These are phyloP conservation scores for Moesziomyces parantarcticus DNA, from an alignment of 1,284 basidiomycete species.

Conservation along the genomic window DNA sequence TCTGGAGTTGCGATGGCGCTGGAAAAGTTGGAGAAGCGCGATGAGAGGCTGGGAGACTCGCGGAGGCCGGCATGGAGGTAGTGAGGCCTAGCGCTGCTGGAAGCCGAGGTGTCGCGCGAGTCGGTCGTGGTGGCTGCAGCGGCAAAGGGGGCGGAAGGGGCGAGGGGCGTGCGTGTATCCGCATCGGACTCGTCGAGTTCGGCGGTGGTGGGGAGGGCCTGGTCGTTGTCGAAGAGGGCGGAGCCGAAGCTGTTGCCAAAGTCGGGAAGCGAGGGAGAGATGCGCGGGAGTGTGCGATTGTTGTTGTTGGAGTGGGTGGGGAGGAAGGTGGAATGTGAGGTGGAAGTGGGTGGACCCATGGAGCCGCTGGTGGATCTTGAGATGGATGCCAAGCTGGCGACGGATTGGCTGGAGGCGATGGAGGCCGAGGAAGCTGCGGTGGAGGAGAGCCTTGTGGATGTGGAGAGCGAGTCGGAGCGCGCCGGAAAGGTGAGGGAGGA, in stretches of 20 bases:
- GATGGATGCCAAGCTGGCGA: conserved; percentile 23
- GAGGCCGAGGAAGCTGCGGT: conserved; percentile 6
- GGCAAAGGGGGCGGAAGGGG: conserved; percentile 25
- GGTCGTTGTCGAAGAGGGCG: conserved; percentile 29
- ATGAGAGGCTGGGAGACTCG: conserved; percentile 41
- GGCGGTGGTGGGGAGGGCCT: conserved; percentile 22
- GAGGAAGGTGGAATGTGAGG: conserved; percentile 25
- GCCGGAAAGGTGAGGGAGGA: conserved; percentile 40
- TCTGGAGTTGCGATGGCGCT: conserved; percentile 46
- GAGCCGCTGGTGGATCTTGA: conserved; percentile 32
- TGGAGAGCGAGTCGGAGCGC: conserved; percentile 32
- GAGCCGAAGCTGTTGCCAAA: conserved; percentile 41
- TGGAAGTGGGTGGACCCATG: conserved; percentile 39
- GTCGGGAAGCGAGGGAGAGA: conserved; percentile 43
- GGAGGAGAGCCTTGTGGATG: conserved; percentile 18
- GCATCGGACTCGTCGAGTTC: conserved; percentile 28
- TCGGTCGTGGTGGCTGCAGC: conserved; percentile 12
- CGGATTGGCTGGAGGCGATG: conserved; percentile 27
- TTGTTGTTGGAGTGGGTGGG: neutral
- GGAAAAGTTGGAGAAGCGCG: conserved; percentile 57
- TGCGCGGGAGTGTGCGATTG: conserved; percentile 5
- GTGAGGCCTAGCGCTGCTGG: conserved; percentile 12
- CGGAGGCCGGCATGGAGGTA: conserved; percentile 40
- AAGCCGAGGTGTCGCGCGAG: neutral
- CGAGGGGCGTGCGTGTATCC: conserved; percentile 22